A percentile compares a stretch with the other conserved stretches of the same genome.
phyloP scores from a whole-genome alignment of 2,329 filamentous ascomycete genomes.

The Ophiocordyceps camponoti-rufipedis region DNA sequence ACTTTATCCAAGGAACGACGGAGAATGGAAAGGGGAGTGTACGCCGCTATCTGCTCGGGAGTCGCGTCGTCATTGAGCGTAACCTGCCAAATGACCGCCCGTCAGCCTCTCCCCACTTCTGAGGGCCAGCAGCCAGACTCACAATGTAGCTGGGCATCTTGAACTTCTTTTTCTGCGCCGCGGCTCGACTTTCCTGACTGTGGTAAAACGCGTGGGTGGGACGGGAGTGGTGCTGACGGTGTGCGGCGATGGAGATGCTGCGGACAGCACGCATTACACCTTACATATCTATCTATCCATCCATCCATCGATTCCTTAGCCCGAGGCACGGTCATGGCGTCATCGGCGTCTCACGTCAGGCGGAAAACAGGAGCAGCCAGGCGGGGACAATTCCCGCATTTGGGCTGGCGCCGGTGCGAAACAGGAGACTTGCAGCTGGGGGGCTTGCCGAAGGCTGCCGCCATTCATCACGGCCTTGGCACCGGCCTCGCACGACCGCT shows the following conservation, averaged over 20 bases:
- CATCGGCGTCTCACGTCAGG: background rate
- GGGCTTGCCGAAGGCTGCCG: no score
- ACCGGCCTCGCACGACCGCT: no score
- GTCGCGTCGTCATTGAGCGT: slow-evolving; percentile 58
- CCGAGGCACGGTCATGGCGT: background rate
- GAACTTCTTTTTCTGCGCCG: background rate
- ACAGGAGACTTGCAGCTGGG: no score
- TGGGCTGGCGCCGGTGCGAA: no score
- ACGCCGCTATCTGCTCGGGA: slow-evolving; percentile 49
- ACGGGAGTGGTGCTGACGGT: background rate
- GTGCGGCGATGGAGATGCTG: background rate
- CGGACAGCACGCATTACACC: background rate
- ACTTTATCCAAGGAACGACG: background rate
- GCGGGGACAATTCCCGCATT: no score
- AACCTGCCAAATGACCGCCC: slow-evolving; percentile 32
- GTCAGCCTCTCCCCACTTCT: background rate
- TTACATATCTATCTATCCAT: background rate
- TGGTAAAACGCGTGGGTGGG: background rate
- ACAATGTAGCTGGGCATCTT: background rate
- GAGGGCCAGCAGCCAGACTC: background rate
- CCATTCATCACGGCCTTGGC: no score
- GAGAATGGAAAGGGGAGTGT: slow-evolving; percentile 22
- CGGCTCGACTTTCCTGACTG: background rate
- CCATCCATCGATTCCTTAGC: background rate
- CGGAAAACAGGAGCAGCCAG: no score